Conservation (phyloP, 495 filamentous ascomycete species). For the Xylaria scruposa region DNA sequence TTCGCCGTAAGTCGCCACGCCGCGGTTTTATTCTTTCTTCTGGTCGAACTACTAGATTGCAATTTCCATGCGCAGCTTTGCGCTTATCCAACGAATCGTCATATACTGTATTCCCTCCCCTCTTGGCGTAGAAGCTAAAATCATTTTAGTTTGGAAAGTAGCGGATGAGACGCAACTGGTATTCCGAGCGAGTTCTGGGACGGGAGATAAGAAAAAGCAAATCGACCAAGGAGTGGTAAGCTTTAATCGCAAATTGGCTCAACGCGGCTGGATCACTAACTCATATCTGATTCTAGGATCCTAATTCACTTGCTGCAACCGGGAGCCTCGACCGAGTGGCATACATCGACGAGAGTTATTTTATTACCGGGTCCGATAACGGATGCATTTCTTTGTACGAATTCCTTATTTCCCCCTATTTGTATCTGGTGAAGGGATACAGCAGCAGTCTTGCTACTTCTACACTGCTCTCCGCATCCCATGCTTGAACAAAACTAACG, state of each 20-base stretch:
- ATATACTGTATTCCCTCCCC: not conserved
- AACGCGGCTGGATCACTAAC: not conserved
- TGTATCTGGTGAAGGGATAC: not conserved
- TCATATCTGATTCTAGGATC: slow-evolving; percentile 28
- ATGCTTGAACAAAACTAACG: not conserved
- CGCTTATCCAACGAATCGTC: not conserved
- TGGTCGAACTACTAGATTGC: not conserved
- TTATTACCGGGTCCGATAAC: slow-evolving; percentile 92
- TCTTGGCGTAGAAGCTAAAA: not conserved
- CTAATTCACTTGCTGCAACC: slow-evolving; percentile 62
- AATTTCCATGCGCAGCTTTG: not conserved
- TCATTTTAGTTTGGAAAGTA: slow-evolving; percentile 79
- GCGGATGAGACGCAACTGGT: slow-evolving; percentile 94
- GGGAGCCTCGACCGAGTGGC: slow-evolving; percentile 90
- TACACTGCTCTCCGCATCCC: not conserved
- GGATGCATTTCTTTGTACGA: slow-evolving; percentile 72
- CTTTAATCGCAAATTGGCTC: not conserved
- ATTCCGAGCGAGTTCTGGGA: slow-evolving; percentile 78
- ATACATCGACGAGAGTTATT: slow-evolving; percentile 86
- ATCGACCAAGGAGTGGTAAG: slow-evolving; percentile 32
- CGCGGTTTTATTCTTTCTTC: not conserved
- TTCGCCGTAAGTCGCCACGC: slow-evolving; percentile 52
- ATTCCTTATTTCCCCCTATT: not conserved
- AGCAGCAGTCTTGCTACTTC: not conserved
- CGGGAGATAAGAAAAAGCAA: slow-evolving; percentile 60